A percentile compares a stretch with the other conserved stretches of the same genome.
Evolutionary conservation across 176 grass and related monocot genomes (phyloP).

Genomic region (sorghum (Sorghum bicolor)): Sorghum_bicolor_NCBIv3 NC_012870.2:69810001-69810500

Average conservation of each 20-base stretch:
- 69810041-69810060: slow-evolving; percentile 85
- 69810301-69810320: background rate
- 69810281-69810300: slow-evolving; percentile 13
- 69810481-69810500: slow-evolving; percentile 99
- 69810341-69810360: background rate
- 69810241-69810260: background rate
- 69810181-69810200: background rate
- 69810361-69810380: background rate
- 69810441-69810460: slow-evolving; percentile 51
- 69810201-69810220: background rate
- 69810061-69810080: slow-evolving; percentile 27
- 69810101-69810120: slow-evolving; percentile 13
- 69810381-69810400: background rate
- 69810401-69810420: background rate
- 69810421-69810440: background rate
- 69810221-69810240: background rate
- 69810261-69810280: slow-evolving; percentile 1
- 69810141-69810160: background rate
- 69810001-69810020: slow-evolving; percentile 84
- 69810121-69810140: slow-evolving; percentile 6
- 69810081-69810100: background rate
- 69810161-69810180: slow-evolving; percentile 8
- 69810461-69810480: slow-evolving; percentile 65
- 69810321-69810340: background rate
- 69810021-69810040: slow-evolving; percentile 80